Evolutionary conservation across 306 rosid genomes (phyloP).

Genomic region (Dryas alaskensis): DNA sequence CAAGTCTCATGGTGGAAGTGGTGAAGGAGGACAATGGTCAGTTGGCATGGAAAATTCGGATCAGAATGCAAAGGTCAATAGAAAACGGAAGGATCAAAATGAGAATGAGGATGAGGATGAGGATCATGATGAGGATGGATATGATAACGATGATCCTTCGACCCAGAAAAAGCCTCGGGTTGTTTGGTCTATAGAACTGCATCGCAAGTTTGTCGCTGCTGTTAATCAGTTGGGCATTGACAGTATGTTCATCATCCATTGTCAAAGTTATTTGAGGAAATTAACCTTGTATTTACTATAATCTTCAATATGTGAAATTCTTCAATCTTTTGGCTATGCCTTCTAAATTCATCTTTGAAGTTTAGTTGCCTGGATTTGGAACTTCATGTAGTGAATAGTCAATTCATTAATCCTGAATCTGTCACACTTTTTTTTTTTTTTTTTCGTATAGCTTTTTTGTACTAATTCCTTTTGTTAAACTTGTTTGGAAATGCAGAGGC

Average conservation of each 20-base stretch:
- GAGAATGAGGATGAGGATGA: slow-evolving; percentile 72
- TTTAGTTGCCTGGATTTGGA: slow-evolving; percentile 5
- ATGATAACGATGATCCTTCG: slow-evolving; percentile 69
- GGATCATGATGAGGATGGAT: slow-evolving; percentile 55
- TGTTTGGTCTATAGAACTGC: slow-evolving; percentile 96
- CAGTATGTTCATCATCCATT: slow-evolving; percentile 54
- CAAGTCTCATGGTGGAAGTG: slow-evolving; percentile 34
- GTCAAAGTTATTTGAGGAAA: neutral
- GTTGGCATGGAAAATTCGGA: slow-evolving; percentile 48
- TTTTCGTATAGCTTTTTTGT: neutral
- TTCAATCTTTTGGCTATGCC: neutral
- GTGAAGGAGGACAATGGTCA: slow-evolving; percentile 42
- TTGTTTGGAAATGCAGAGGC: slow-evolving; percentile 66
- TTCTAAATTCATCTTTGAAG: neutral
- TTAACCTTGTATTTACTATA: neutral
- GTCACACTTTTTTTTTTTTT: neutral
- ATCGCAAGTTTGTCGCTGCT: slow-evolving; percentile 88
- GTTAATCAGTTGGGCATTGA: slow-evolving; percentile 93
- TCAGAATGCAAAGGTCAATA: slow-evolving; percentile 58
- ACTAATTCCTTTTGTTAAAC: slow-evolving; percentile 1
- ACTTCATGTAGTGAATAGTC: neutral
- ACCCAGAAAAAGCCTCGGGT: slow-evolving; percentile 94
- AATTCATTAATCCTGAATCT: neutral
- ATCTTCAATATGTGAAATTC: neutral
- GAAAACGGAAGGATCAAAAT: slow-evolving; percentile 76